Evolutionary conservation across 495 filamentous ascomycete species (phyloP), one percentile per base, ranked within the genome.

Genomic region (Xylaria bambusicola): DNA sequence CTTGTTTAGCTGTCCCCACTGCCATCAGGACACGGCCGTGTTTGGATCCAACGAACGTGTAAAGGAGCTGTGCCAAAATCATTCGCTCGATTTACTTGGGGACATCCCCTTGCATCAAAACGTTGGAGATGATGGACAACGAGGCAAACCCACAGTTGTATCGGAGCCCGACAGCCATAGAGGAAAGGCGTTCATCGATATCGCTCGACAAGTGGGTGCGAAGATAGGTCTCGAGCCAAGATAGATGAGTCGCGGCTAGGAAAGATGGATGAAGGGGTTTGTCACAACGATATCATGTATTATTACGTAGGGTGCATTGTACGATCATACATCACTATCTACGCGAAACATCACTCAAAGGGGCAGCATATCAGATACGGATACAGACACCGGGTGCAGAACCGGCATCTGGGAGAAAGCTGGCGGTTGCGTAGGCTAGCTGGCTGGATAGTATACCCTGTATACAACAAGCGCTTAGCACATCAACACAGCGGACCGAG

Each of bases 61-160:
- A 23, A 74, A 75, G 23, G 58, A 57, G 23, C 64, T 79, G 31
- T 79, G 77, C 44, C 27, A 75, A 56, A 80, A 90, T 50, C 71
- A 89, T 15, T 85, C 80, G 1, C 83, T 97, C 24, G 82, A 88
- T 26, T 80, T 97, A 54, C 74, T 98, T 5, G 94, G 91, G 1
- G 91, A 97, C 76, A 86, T 99, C 41, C 93, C 94, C 23, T 83
- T 99, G 38, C 88, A 98, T 76, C 85, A 88, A 18, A 81, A 77
- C 45, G 93, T 98, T 10, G 96, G 91, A 54, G 86, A 89, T 63
- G 92, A 98, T 78, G 92, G 90, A 8, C 92, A 97, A 74, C 75
- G 82, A 17, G 94, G 94, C 3, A 90, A 86, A 75, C 94, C 94
- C 20, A 98, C 93, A 3, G 91, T 98, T 17, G 92, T 97, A 17